phyloP scores from a whole-genome alignment of 164 flowering plant species.

The Stephania yunnanensis region DNA sequence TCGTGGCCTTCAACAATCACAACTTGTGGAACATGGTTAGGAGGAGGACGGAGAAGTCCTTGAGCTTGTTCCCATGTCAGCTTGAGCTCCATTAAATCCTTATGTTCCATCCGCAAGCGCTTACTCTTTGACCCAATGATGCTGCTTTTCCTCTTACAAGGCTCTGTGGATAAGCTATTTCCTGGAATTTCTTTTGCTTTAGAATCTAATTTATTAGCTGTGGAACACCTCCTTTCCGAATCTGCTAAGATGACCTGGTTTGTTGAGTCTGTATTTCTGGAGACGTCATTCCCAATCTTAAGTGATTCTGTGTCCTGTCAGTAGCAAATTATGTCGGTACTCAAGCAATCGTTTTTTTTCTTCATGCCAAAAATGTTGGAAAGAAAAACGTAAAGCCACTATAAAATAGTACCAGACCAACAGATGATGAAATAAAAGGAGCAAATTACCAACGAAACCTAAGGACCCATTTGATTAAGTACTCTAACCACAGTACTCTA shows the following conservation, averaged over 20 bases:
- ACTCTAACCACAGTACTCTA: no score
- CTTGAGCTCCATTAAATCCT: conserved; percentile 62
- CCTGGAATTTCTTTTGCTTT: conserved; percentile 47
- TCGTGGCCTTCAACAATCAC: conserved; percentile 73
- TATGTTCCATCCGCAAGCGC: conserved; percentile 49
- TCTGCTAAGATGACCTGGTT: conserved; percentile 44
- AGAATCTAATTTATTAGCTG: conserved; percentile 51
- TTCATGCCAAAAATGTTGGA: no score
- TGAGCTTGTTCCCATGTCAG: conserved; percentile 92
- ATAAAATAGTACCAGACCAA: no score
- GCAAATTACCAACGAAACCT: no score
- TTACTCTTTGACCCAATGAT: conserved; percentile 54
- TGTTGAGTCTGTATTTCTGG: conserved; percentile 26
- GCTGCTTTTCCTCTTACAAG: conserved; percentile 63
- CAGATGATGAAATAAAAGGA: no score
- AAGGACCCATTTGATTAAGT: no score
- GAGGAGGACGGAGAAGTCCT: conserved; percentile 69
- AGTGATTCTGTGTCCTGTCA: conserved; percentile 20
- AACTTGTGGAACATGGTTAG: conserved; percentile 42
- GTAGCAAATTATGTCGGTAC: not conserved
- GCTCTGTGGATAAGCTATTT: conserved; percentile 28
- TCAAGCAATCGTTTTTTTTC: no score
- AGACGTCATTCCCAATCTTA: conserved; percentile 23
- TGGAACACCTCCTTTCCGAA: conserved; percentile 37
- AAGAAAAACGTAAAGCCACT: no score